Evolutionary conservation across 2,329 filamentous ascomycete species (phyloP).

Genomic region (Tolypocladium paradoxum): DNA sequence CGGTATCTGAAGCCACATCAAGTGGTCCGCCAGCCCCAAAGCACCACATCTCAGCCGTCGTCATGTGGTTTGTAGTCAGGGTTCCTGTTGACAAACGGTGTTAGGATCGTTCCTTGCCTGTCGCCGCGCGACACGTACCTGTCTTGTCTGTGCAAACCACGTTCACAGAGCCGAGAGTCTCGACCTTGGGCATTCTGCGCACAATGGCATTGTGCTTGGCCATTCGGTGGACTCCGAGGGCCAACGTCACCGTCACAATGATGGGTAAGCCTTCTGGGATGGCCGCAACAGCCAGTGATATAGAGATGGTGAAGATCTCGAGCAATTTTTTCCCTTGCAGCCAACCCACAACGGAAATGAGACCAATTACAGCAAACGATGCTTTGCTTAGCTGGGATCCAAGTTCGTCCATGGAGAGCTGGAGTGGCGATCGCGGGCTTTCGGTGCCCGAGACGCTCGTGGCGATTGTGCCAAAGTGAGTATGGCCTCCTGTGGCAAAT

Average conservation of each 20-base stretch:
- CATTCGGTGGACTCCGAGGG: constrained; percentile 92
- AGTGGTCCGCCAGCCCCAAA: constrained; percentile 55
- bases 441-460: constrained; percentile 91
- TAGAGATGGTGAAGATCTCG: constrained; percentile 95
- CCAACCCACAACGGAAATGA: constrained; percentile 86
- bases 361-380: constrained; percentile 84
- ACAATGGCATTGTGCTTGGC: constrained; percentile 92
- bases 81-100: constrained; percentile 45
- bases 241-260: constrained; percentile 94
- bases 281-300: constrained; percentile 89
- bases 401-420: constrained; percentile 94
- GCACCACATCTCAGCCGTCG: constrained; percentile 91
- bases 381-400: constrained; percentile 94
- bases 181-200: constrained; percentile 88
- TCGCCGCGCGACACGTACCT: constrained; percentile 23
- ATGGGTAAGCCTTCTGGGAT: constrained; percentile 95
- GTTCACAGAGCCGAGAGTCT: constrained; percentile 96
- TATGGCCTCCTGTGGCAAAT: constrained; percentile 88
- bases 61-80: constrained; percentile 96
- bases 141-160: constrained; percentile 99
- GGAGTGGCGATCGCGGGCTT: constrained; percentile 84
- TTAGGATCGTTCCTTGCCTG: neutral
- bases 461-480: constrained; percentile 93
- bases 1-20: constrained; percentile 43
- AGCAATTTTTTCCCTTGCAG: constrained; percentile 81